Evolutionary conservation across 345 rosid species (phyloP).

Genomic region (Lumnitzera racemosa): DNA sequence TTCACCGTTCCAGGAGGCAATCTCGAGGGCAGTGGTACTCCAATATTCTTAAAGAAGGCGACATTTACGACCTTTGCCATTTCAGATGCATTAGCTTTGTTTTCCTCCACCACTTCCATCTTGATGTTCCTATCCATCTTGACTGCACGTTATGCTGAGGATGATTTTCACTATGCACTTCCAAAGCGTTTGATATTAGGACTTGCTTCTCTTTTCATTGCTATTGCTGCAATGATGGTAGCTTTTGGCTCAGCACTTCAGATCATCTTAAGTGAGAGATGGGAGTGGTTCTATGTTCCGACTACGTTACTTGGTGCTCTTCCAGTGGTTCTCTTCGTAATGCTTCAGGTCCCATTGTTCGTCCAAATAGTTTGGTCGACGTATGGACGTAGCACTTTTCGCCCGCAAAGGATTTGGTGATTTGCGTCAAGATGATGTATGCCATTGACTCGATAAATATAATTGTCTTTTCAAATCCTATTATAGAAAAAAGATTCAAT

Average conservation of each 20-base stretch:
- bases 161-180: slow-evolving; percentile 18
- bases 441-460: no score
- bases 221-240: slow-evolving; percentile 7
- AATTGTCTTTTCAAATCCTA: no score
- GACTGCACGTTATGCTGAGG: slow-evolving; percentile 12
- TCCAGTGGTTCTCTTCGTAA: slow-evolving; percentile 1
- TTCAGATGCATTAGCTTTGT: slow-evolving; percentile 20
- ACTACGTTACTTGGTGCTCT: background rate
- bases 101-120: slow-evolving; percentile 15
- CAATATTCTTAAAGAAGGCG: background rate
- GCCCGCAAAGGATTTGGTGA: background rate
- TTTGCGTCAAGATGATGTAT: background rate
- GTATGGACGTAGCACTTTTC: slow-evolving; percentile 1
- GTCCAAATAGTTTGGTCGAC: slow-evolving; percentile 8
- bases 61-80: slow-evolving; percentile 15
- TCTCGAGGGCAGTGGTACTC: slow-evolving; percentile 5
- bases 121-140: slow-evolving; percentile 24
- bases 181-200: slow-evolving; percentile 7
- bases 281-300: slow-evolving; percentile 2
- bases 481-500: no score
- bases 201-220: slow-evolving; percentile 5
- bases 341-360: slow-evolving; percentile 7
- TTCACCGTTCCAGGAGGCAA: slow-evolving; percentile 27
- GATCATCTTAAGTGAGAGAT: background rate
- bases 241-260: slow-evolving; percentile 4